These are phyloP conservation scores for Mrakia frigida DNA, from an alignment of 768 basidiomycete species.

Conservation along the genomic window DNA sequence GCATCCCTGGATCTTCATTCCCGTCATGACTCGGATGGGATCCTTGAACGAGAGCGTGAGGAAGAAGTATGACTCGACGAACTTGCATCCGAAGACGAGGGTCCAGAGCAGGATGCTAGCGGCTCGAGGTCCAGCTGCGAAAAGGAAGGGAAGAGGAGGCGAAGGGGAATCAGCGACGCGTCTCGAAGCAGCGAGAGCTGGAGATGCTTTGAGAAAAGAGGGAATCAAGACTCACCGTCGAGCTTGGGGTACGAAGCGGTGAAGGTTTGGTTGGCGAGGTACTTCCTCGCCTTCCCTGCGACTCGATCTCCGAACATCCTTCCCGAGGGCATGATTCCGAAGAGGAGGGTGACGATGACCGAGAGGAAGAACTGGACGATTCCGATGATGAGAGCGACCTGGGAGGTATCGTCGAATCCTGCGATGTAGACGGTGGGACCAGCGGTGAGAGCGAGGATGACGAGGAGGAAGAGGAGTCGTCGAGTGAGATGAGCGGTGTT, in stretches of 20 bases:
- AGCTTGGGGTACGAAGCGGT: conserved; percentile 88
- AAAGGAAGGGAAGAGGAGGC: no score
- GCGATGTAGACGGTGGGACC: conserved; percentile 95
- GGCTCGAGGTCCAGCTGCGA: conserved; percentile 53
- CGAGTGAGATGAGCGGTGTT: conserved; percentile 94
- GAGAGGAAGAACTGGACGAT: conserved; percentile 96
- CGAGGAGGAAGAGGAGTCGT: conserved; percentile 77
- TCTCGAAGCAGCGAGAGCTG: neutral
- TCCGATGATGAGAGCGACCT: conserved; percentile 80
- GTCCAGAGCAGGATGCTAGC: conserved; percentile 80
- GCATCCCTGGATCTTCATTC: conserved; percentile 92
- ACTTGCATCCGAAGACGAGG: conserved; percentile 93
- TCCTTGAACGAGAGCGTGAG: conserved; percentile 89
- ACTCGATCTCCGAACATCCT: conserved; percentile 99
- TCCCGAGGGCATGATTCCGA: conserved; percentile 87
- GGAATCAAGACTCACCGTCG: conserved; percentile 34
- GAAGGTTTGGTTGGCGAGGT: conserved; percentile 96
- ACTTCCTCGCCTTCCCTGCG: conserved; percentile 89
- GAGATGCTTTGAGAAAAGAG: neutral
- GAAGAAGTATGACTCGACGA: conserved; percentile 97
- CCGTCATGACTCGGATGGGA: conserved; percentile 90
- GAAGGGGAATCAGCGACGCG: neutral
- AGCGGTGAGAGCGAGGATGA: conserved; percentile 83
- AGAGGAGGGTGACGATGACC: conserved; percentile 74
- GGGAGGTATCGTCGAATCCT: conserved; percentile 63